Evolutionary conservation across 306 rosid species (phyloP).

Genomic region (Cyclanthera cordifolia): DNA sequence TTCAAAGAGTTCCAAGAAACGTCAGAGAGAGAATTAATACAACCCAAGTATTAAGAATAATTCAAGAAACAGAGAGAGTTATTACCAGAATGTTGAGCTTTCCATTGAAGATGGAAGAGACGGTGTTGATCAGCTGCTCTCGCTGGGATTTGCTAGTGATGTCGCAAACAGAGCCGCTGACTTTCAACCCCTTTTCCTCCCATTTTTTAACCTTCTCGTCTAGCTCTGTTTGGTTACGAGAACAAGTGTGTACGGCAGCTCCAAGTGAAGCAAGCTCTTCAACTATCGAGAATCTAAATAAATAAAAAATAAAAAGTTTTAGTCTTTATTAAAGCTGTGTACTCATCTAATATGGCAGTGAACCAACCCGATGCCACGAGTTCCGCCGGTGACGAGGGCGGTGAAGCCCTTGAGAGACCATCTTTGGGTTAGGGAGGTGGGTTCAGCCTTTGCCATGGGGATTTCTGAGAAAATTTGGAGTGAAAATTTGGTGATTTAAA

Average conservation of each 20-base stretch:
- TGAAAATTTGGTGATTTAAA: neutral
- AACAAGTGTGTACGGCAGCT: slow-evolving; percentile 34
- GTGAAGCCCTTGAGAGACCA: slow-evolving; percentile 46
- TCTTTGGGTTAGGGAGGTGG: slow-evolving; percentile 19
- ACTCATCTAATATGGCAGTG: too few relatives aligned
- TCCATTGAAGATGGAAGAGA: slow-evolving; percentile 30
- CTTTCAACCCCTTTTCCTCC: slow-evolving; percentile 29
- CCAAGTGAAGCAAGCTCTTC: slow-evolving; percentile 44
- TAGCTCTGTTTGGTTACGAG: slow-evolving; percentile 29
- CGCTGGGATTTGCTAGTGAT: slow-evolving; percentile 17
- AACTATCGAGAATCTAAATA: slow-evolving; percentile 22
- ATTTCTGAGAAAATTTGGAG: neutral
- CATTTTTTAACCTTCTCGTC: slow-evolving; percentile 24
- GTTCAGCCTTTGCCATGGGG: slow-evolving; percentile 6
- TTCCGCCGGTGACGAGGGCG: slow-evolving; percentile 42
- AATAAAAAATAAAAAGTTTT: neutral
- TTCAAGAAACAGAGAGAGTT: neutral
- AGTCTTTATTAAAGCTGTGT: too few relatives aligned
- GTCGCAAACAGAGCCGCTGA: slow-evolving; percentile 40
- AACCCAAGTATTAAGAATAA: too few relatives aligned
- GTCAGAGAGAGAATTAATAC: too few relatives aligned
- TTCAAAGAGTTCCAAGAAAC: too few relatives aligned
- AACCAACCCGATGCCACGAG: slow-evolving; percentile 42
- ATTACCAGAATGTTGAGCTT: slow-evolving; percentile 41
- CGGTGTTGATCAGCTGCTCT: slow-evolving; percentile 21